Percentiles rank a stretch among this genome's conserved stretches.
phyloP scores from a whole-genome alignment of 345 rosid species.

The Heritiera fomes region DNA sequence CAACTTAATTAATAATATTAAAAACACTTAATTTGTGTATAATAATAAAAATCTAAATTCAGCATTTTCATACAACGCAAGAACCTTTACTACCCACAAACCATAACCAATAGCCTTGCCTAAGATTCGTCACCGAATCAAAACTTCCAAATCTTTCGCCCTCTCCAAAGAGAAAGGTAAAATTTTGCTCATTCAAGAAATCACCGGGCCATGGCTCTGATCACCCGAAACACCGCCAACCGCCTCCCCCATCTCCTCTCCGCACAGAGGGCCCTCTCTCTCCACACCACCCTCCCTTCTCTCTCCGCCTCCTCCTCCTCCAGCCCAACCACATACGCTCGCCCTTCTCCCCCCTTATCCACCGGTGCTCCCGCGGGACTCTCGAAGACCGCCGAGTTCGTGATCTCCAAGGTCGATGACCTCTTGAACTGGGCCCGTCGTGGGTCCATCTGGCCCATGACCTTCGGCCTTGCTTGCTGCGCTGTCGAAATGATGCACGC shows the following conservation, averaged over 20 bases:
- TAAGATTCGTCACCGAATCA: not conserved
- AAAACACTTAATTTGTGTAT: no score
- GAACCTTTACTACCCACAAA: no score
- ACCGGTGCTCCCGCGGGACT: conserved; percentile 54
- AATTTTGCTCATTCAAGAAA: not conserved
- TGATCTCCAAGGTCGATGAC: conserved; percentile 93
- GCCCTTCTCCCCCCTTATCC: conserved; percentile 62
- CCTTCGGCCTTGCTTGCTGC: conserved; percentile 97
- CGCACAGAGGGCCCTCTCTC: conserved; percentile 45
- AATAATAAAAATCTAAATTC: no score
- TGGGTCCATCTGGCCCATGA: conserved; percentile 99
- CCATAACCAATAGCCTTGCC: not conserved
- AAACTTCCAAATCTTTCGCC: conserved; percentile 11
- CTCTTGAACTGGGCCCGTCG: conserved; percentile 93
- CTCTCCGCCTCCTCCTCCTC: conserved; percentile 35
- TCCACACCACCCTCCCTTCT: conserved; percentile 58
- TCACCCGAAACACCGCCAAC: conserved; percentile 58
- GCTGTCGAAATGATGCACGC: conserved; percentile 99
- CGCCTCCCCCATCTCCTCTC: conserved; percentile 66
- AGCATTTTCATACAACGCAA: no score
- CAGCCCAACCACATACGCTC: conserved; percentile 62
- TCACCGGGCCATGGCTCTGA: conserved; percentile 50
- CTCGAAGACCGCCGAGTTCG: conserved; percentile 84
- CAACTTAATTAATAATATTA: no score
- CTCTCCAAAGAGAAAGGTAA: not conserved